Conservation (phyloP, 164 flowering plant species). For the Santalum album region DNA sequence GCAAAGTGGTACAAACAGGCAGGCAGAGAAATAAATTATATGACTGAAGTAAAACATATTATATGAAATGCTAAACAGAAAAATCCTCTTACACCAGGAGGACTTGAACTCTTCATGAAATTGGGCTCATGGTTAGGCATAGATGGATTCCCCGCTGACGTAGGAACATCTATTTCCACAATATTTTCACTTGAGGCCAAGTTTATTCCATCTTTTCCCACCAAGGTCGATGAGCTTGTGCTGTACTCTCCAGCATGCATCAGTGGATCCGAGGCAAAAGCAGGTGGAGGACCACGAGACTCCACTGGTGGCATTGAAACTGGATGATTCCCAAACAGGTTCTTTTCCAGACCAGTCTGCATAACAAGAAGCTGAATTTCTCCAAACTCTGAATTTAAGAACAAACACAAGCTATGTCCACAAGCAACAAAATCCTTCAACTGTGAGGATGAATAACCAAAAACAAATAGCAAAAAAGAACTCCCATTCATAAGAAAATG, state of each 20-base stretch:
- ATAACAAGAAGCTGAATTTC: conserved; percentile 10
- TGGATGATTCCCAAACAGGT: conserved; percentile 79
- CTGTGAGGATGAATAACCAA: no score
- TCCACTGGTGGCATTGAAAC: conserved; percentile 45
- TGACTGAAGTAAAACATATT: background rate
- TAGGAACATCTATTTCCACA: conserved; percentile 65
- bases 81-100: conserved; percentile 58
- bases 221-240: conserved; percentile 19
- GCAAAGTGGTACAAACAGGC: background rate
- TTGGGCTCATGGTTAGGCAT: conserved; percentile 20
- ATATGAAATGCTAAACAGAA: conserved; percentile 5
- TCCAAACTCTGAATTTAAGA: no score
- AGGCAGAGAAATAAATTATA: background rate
- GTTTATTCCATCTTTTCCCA: conserved; percentile 23
- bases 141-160: conserved; percentile 29
- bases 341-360: conserved; percentile 91
- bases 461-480: no score
- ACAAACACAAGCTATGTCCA: no score
- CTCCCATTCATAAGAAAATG: no score
- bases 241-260: conserved; percentile 27
- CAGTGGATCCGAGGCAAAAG: conserved; percentile 84
- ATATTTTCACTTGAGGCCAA: conserved; percentile 39
- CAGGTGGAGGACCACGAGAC: conserved; percentile 74
- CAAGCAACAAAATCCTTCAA: no score
- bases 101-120: conserved; percentile 52